A percentile compares a stretch with the other conserved stretches of the same genome.
Evolutionary conservation across 2,329 filamentous ascomycete genomes (phyloP).

Genomic region (Cladosporium oxysporum): DNA sequence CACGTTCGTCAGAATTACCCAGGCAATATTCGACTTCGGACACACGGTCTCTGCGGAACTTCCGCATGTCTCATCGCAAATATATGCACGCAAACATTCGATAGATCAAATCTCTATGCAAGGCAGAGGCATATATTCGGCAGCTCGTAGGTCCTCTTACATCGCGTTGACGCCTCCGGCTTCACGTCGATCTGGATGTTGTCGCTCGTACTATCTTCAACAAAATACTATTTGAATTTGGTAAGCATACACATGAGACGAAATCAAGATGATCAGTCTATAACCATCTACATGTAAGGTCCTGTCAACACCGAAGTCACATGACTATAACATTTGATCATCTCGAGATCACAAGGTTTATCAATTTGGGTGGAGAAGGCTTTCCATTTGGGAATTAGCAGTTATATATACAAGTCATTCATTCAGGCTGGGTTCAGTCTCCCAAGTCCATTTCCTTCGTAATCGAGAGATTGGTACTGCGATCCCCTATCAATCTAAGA

Average conservation of each 20-base stretch:
- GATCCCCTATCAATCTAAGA: background rate
- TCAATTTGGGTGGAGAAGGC: background rate
- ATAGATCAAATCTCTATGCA: background rate
- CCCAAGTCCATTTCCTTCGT: background rate
- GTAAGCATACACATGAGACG: background rate
- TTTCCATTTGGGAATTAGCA: background rate
- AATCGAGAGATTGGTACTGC: background rate
- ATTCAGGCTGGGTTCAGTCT: background rate
- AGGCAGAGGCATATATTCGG: background rate
- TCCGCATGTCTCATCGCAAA: background rate
- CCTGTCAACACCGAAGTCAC: background rate
- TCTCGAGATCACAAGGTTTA: background rate
- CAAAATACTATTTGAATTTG: background rate
- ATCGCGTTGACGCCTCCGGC: background rate
- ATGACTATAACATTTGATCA: background rate
- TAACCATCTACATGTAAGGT: background rate
- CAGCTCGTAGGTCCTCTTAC: background rate
- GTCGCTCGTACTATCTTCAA: background rate
- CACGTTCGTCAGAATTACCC: background rate
- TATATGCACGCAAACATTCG: background rate
- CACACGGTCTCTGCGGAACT: background rate
- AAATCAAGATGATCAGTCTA: background rate
- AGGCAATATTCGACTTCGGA: background rate
- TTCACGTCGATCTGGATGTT: background rate
- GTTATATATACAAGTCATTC: constrained; percentile 4